phyloP scores from a whole-genome alignment of 2,329 filamentous ascomycete genomes.

The Fusarium poae region DNA sequence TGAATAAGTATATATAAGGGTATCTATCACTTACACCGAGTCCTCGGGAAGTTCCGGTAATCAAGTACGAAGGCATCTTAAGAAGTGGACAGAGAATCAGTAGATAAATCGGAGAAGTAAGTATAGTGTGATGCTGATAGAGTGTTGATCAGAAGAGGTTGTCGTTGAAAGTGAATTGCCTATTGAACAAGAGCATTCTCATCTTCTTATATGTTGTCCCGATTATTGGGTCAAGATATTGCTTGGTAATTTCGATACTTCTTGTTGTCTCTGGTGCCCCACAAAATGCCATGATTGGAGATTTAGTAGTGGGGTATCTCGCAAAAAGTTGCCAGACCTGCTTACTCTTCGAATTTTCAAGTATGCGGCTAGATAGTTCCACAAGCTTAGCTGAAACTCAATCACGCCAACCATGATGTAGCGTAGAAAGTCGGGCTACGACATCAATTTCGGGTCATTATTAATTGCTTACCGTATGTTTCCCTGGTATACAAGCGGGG shows the following conservation, averaged over 20 bases:
- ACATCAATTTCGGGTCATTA: not conserved
- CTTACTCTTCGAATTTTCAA: not conserved
- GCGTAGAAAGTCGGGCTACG: not conserved
- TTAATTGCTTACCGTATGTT: not conserved
- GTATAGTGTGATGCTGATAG: not conserved
- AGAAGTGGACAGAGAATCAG: not conserved
- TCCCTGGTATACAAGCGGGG: too few species aligned
- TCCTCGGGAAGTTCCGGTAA: slow-evolving; percentile 42
- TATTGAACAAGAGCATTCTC: accelerated
- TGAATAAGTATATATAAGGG: accelerated
- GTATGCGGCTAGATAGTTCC: accelerated
- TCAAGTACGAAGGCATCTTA: slow-evolving; percentile 34
- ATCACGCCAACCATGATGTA: accelerated
- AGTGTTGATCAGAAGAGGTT: not conserved
- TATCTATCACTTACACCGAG: slow-evolving; percentile 17
- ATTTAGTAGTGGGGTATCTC: slow-evolving; percentile 1
- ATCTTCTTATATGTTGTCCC: not conserved
- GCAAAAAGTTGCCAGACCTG: slow-evolving; percentile 27
- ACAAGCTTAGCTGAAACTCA: too few species aligned
- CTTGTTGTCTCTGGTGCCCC: not conserved
- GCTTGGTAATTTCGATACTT: slow-evolving; percentile 18
- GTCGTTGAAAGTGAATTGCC: accelerated
- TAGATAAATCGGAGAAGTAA: not conserved
- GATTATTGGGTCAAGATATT: too few species aligned
- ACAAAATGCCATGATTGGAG: not conserved